Evolutionary conservation across 306 rosid genomes (phyloP), one percentile per base, ranked within the genome.

Genomic region (Fagus sylvatica): DNA sequence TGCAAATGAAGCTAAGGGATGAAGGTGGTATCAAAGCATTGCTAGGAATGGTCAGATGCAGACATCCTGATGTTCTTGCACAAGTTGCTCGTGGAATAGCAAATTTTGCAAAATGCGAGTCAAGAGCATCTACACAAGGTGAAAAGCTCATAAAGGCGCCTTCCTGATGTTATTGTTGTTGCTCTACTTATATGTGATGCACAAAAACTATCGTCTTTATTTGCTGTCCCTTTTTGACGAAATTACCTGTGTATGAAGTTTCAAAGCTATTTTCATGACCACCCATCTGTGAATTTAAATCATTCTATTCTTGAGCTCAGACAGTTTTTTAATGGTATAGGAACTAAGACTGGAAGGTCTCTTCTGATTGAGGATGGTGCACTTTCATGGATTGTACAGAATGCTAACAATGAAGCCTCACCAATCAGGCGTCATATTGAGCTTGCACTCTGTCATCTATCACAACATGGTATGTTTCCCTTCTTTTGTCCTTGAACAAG

Each of bases 81-180:
- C 99, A 96, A 85, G 97, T 93, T 84, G 98, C 99, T 74, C 97
- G 99, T 51, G 99, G 99, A 83, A 91, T 96, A 77, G 99, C 99
- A 1, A 93, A 96, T 83, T 96, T 87, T 12, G 98, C 99, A 0
- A 96, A 96, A 83, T 96, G 99, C 39, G 99, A 96, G 79, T 96
- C 98, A 43, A 91, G 98, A 84, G 96, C 97, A 28, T 91, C 97
- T 57, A 88, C 87, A 54, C 98, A 91, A 90, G 99, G 99, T 93
- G 87, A 86, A 46, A 42, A 32, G 4, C 56, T 64, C 59, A 5
- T 41, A 7, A 68, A 46, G 41, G 60, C 53, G 71, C 71, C 62
- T 87, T 36, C 55, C 70, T 55, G 15, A 10, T 32, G 53, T 48
- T 69, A 37, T 55, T 40, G 33, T 55, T 7, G 40, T 30, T 28